phyloP scores from a whole-genome alignment of 2,329 filamentous ascomycete genomes.

The Ceratocystiopsis sp. region DNA sequence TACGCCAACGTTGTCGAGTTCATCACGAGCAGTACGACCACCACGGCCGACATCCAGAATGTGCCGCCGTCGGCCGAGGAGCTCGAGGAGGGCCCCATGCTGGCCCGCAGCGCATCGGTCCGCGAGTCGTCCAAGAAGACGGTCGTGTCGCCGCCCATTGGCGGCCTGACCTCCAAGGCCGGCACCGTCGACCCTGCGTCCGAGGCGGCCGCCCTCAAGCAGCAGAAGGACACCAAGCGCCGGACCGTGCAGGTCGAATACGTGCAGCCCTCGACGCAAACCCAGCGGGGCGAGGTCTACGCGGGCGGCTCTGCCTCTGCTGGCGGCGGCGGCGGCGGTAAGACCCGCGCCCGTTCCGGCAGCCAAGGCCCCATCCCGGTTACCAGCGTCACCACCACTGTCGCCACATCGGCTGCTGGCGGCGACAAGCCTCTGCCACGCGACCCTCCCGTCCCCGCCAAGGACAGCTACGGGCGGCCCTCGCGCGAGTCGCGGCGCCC shows the following conservation, averaged over 20 bases:
- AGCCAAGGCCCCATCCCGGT: constrained; percentile 34
- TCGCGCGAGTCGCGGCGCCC: constrained; percentile 23
- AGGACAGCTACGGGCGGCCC: constrained; percentile 21
- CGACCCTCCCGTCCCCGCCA: constrained; percentile 33
- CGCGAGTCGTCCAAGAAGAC: constrained; percentile 65
- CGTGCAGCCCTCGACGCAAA: constrained; percentile 78
- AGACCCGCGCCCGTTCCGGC: constrained; percentile 36
- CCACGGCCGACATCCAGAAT: constrained; percentile 68
- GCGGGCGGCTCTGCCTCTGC: neutral
- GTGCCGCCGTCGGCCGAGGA: constrained; percentile 43
- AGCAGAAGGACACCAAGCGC: constrained; percentile 75
- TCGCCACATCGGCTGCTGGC: constrained; percentile 23
- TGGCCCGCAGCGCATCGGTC: constrained; percentile 82
- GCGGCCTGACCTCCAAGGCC: constrained; percentile 55
- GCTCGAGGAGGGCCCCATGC: constrained; percentile 36
- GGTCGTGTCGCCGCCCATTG: constrained; percentile 28
- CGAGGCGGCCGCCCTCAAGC: constrained; percentile 35
- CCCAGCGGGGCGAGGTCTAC: constrained; percentile 49
- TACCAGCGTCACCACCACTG: constrained; percentile 2
- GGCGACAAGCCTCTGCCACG: constrained; percentile 42
- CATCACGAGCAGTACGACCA: constrained; percentile 90
- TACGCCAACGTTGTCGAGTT: constrained; percentile 94
- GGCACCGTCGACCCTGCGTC: constrained; percentile 55
- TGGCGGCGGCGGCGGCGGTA: constrained; percentile 14
- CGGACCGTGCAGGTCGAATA: constrained; percentile 96